Evolutionary conservation across 176 grass and related monocot genomes (phyloP).

Genomic region (Panicum miliaceum): DNA sequence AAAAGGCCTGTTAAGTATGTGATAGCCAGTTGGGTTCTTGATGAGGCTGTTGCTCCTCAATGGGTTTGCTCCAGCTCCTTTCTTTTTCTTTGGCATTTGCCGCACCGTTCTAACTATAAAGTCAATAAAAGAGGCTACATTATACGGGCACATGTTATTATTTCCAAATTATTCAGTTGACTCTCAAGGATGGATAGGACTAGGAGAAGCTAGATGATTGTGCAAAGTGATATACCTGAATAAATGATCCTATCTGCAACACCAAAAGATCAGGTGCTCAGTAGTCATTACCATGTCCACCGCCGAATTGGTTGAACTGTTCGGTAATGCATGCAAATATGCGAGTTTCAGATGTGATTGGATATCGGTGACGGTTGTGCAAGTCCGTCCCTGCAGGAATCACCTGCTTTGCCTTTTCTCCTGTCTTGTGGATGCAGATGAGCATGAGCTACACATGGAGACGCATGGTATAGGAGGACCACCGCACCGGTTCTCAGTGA

Average conservation of each 20-base stretch:
- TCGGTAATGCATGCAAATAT: constrained; percentile 22
- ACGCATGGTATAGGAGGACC: constrained; percentile 15
- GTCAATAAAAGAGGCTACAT: neutral
- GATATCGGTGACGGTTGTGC: neutral
- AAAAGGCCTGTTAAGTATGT: constrained; percentile 21
- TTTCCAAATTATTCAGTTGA: neutral
- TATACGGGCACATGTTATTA: neutral
- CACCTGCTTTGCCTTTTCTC: neutral
- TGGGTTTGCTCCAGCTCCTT: constrained; percentile 28
- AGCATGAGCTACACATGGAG: neutral
- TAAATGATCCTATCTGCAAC: neutral
- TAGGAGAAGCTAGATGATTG: neutral
- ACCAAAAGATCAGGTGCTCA: constrained; percentile 11
- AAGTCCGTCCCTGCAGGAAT: neutral
- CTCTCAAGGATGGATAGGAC: constrained; percentile 21
- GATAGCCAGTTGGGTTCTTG: constrained; percentile 10
- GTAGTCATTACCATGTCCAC: neutral
- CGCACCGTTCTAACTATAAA: neutral
- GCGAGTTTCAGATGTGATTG: constrained; percentile 8
- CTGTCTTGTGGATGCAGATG: constrained; percentile 22
- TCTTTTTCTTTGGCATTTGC: neutral
- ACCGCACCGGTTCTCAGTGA: constrained; percentile 27
- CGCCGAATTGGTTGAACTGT: constrained; percentile 25
- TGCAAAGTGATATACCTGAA: neutral
- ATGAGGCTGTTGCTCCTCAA: constrained; percentile 26